Base-by-base conservation (phyloP, 305 asterid species). In the Fraxinus velutina region DNA sequence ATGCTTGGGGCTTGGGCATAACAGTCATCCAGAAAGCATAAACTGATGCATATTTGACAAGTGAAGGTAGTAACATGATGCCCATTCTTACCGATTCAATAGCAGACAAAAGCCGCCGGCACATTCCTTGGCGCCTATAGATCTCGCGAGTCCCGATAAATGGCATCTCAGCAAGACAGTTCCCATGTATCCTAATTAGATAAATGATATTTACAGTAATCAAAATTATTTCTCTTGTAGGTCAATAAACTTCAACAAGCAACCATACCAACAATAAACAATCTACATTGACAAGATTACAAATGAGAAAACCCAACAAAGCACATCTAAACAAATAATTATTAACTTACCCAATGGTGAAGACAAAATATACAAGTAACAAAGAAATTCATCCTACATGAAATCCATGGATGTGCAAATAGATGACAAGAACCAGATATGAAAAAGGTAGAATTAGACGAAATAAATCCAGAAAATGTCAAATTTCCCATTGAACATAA, bases 41-140 rank as follows among this genome's bases (percentile, higher is more conserved):
- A 80, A 39, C 10, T 80, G 62, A 50, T 42, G 52, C 5, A 77
- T 17, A 22, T 70, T 70, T 9, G 55, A 42, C 21, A 34, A 47
- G 80, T 80, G 76, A 2, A 50, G 34, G 44, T 66, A 64, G 80
- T 57, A 39, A 13, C 12, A 47, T 13, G 74, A 75, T 52, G 24
- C 47, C 22, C 75, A 36, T 81, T 70, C 92, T 73, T 90, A 96
- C 99, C 78, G 87, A 82, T 89, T 96, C 99, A 83, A 94, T 87
- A 66, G 95, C 95, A 76, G 91, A 87, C 37, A 96, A 88, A 79
- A 94, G 93, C 78, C 96, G 96, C 29, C 97, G 90, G 86, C 99
- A 94, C 98, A 94, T 94, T 82, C 99, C 99, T 84, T 96, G 98
- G 76, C 96, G 98, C 86, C 99, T 91, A 86, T 94, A 94, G 80